phyloP scores from a whole-genome alignment of 1,284 basidiomycete genomes.

The Heterobasidion annosum region DNA sequence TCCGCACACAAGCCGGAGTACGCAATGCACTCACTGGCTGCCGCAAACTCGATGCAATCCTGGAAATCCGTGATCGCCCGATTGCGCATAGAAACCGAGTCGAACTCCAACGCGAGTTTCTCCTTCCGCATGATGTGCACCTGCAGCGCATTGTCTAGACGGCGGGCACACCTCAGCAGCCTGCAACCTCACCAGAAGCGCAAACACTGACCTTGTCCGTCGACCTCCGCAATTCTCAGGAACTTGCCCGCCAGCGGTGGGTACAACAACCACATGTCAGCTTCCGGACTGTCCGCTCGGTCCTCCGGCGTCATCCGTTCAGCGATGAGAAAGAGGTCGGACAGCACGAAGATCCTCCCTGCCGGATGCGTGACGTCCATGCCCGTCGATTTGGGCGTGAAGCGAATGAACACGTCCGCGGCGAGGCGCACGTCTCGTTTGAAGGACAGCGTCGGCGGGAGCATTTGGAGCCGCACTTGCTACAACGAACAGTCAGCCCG shows the following conservation, averaged over 20 bases:
- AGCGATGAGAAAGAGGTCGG: conserved; percentile 86
- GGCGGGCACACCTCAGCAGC: neutral
- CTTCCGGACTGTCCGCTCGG: conserved; percentile 37
- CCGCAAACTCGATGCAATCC: conserved; percentile 81
- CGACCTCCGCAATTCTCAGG: conserved; percentile 60
- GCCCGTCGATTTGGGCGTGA: conserved; percentile 73
- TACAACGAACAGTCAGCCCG: conserved; percentile 22
- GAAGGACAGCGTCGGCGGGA: conserved; percentile 74
- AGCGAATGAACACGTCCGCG: conserved; percentile 66
- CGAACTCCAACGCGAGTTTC: conserved; percentile 59
- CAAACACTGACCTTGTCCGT: conserved; percentile 39
- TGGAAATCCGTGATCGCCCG: conserved; percentile 67
- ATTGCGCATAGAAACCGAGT: conserved; percentile 58
- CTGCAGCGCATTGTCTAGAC: conserved; percentile 60
- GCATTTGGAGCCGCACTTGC: conserved; percentile 89
- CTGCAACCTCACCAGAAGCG: neutral
- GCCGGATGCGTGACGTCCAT: conserved; percentile 63
- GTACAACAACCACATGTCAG: conserved; percentile 92
- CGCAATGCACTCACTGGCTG: conserved; percentile 40
- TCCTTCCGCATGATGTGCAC: conserved; percentile 90
- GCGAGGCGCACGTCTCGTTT: conserved; percentile 74
- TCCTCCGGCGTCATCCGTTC: conserved; percentile 74
- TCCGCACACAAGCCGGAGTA: neutral
- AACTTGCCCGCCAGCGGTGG: conserved; percentile 96
- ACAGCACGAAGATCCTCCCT: conserved; percentile 87